phyloP scores from a whole-genome alignment of 495 filamentous ascomycete species.

The Geopyxis carbonaria region DNA sequence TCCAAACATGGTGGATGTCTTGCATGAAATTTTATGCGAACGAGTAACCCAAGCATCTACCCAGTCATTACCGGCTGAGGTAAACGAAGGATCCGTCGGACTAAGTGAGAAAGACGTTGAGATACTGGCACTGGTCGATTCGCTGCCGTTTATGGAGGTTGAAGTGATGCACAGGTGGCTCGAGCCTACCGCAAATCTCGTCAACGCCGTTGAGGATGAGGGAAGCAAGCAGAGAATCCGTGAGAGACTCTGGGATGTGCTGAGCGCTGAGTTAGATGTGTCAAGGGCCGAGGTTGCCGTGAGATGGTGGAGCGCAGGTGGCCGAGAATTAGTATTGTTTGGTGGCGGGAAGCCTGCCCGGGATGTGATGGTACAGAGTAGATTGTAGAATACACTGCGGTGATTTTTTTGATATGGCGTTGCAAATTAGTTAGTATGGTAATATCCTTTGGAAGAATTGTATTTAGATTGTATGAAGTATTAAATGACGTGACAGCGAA shows the following conservation, averaged over 20 bases:
- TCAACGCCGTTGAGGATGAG: conserved; percentile 44
- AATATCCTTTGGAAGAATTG: too few relatives aligned
- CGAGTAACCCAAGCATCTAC: conserved; percentile 42
- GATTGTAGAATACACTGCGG: conserved; percentile 8
- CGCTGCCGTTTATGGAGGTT: conserved; percentile 55
- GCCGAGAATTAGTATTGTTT: conserved; percentile 46
- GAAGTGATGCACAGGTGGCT: conserved; percentile 60
- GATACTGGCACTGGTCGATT: conserved; percentile 64
- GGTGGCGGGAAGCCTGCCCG: too few relatives aligned
- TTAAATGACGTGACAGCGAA: too few relatives aligned
- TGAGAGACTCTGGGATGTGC: conserved; percentile 66
- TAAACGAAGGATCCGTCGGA: conserved; percentile 19
- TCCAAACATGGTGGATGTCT: conserved; percentile 55
- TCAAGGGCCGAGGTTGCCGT: conserved; percentile 65
- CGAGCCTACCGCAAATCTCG: conserved; percentile 48
- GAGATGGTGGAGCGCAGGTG: conserved; percentile 72
- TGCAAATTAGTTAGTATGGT: too few relatives aligned
- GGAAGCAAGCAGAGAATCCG: conserved; percentile 47
- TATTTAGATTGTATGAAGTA: too few relatives aligned
- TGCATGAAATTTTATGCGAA: conserved; percentile 67
- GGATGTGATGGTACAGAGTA: conserved; percentile 13
- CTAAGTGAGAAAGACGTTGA: conserved; percentile 71
- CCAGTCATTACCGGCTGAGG: conserved; percentile 25
- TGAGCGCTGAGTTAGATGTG: conserved; percentile 85
- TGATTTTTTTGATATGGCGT: too few relatives aligned